Evolutionary conservation across 2,329 filamentous ascomycete genomes (phyloP).

Genomic region (Fusarium sp.): DNA sequence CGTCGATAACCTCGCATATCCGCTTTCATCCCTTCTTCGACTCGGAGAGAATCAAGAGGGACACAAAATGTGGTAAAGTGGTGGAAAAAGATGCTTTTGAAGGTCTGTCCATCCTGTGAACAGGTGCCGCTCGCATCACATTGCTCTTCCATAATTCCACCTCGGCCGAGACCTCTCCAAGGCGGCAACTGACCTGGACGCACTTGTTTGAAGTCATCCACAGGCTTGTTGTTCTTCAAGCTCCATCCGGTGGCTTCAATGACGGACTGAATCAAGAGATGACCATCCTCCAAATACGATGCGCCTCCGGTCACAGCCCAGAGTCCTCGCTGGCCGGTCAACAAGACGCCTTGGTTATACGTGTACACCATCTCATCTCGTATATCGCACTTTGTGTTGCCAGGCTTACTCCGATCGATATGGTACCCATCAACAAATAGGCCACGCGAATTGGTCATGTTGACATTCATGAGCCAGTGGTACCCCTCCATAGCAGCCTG

Average conservation of each 20-base stretch:
- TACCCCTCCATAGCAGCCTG: slow-evolving; percentile 79
- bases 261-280: slow-evolving; percentile 75
- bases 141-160: slow-evolving; percentile 81
- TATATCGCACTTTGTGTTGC: slow-evolving; percentile 77
- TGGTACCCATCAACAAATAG: slow-evolving; percentile 91
- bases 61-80: slow-evolving; percentile 82
- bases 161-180: slow-evolving; percentile 79
- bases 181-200: slow-evolving; percentile 53
- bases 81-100: slow-evolving; percentile 96
- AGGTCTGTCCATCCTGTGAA: slow-evolving; percentile 84
- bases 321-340: slow-evolving; percentile 80
- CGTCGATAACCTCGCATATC: slow-evolving; percentile 39
- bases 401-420: slow-evolving; percentile 67
- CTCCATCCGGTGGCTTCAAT: slow-evolving; percentile 81
- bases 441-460: slow-evolving; percentile 79
- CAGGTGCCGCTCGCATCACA: slow-evolving; percentile 80
- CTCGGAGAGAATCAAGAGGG: slow-evolving; percentile 58
- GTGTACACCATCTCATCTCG: slow-evolving; percentile 92
- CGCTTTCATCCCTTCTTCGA: slow-evolving; percentile 41
- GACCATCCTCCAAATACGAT: slow-evolving; percentile 78
- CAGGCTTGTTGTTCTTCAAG: slow-evolving; percentile 51
- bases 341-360: slow-evolving; percentile 92
- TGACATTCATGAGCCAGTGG: slow-evolving; percentile 76
- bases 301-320: slow-evolving; percentile 79
- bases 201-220: slow-evolving; percentile 51